Evolutionary conservation across 371 early-diverging fungal species (phyloP), one percentile per base, ranked within the genome.

Genomic region (Mucor racemosus): DNA sequence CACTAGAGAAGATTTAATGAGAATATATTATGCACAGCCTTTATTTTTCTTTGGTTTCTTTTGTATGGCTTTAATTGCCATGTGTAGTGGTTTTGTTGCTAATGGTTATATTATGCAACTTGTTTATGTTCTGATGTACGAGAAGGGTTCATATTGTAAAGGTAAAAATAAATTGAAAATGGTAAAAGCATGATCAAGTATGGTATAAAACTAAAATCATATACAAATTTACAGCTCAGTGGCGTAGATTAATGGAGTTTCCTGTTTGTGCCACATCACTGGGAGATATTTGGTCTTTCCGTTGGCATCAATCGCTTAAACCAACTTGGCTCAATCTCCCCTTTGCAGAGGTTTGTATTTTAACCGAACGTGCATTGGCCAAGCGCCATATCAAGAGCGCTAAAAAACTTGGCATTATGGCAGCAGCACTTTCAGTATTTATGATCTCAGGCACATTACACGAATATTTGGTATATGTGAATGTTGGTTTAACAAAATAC

Each of bases 401-500:
- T 21, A 65, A 50, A 13, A 19, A 50, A 17, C 33, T 65, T 21
- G 60, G 53, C 13, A 42, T 60, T 34, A 66, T 66, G 66, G 66
- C 42, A 40, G 66, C 54, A 21, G 60, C 54, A 11, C 50, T 65
- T 48, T 65, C 65, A 15, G 65, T 65, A 33, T 65, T 65, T 19
- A 48, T 65, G 33, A 48, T 46, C 1, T 65, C 65, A 39, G 65
- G 65, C 1, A 4, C 50, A 54, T 34, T 66, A 21, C 60, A 60
- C 40, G 66, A 60, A 66, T 66, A 66, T 39, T 34, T 66, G 17
- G 66, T 41, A 2, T 66, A 60, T 42, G 60, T 66, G 40, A 66
- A 66, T 42, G 21, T 34, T 33, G 66, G 66, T 4, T 53, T 38
- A 39, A 53, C 57, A 66, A 60, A 33, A 4, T 50, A 14, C 50